Base-by-base conservation (phyloP, 1,139 yeast species). In the Waltiozyma sp. region DNA sequence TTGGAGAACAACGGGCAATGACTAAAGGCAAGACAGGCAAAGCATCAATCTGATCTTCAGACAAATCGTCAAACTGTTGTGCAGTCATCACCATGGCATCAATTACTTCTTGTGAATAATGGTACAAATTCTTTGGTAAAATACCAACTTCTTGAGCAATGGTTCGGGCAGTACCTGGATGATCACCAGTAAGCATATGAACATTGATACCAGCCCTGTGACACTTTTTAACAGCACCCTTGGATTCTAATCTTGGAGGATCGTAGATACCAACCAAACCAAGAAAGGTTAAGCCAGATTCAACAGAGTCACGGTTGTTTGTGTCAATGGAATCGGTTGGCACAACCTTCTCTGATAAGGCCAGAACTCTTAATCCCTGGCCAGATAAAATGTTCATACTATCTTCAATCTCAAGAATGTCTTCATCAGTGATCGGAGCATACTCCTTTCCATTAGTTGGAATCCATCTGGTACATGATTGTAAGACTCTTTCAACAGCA, bases 291-390 rank as follows among this genome's bases (percentile, higher is more conserved):
- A 84, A 66, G 6, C 66, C 63, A 8, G 63, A 53, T 58, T 84
- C 93, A 19, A 53, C 48, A 19, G 61, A 52, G 3, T 62, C 58
- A 46, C 40, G 82, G 70, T 2, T 51, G 49, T 11, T 66, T 74
- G 48, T 91, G 19, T 33, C 36, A 4, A 18, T 13, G 15, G 36
- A 16, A 3, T 33, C 21, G 11, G 19, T 18, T 16, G 19, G 21
- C 8, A 33, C 21, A 18, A 33, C 18, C 21, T 33, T 18, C 19
- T 33, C 14, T 6, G 36, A 33, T 63, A 83, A 74, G 1, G 89
- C 88, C 51, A 83, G 70, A 14, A 83, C 88, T 52, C 93, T 70
- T 45, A 83, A 72, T 3, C 94, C 94, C 54, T 79, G 74, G 9
- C 73, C 61, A 4, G 91, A 80, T 49, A 84, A 64, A 1, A 73